These are phyloP conservation scores for Fusarium burgessii DNA, from an alignment of 2,329 filamentous ascomycete genomes.

Conservation along the genomic window DNA sequence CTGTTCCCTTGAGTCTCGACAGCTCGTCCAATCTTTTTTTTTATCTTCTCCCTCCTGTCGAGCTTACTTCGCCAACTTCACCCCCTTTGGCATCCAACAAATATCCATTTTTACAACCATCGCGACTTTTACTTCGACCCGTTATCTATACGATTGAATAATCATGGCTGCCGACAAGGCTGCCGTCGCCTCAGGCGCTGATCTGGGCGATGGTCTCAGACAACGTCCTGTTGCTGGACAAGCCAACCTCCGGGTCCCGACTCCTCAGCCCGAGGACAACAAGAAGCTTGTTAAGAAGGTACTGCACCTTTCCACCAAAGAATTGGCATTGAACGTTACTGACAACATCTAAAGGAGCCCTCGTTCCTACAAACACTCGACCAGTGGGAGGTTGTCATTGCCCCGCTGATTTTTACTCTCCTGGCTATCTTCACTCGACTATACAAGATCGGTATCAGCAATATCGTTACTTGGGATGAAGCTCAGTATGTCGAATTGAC, in stretches of 20 bases:
- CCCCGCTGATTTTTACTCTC: slow-evolving; percentile 70
- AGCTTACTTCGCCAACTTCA: slow-evolving; percentile 32
- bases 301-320: not conserved
- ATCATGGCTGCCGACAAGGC: slow-evolving; percentile 67
- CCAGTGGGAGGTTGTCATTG: slow-evolving; percentile 72
- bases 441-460: slow-evolving; percentile 76
- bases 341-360: slow-evolving; percentile 57
- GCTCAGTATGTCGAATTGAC: slow-evolving; percentile 65
- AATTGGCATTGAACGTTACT: slow-evolving; percentile 25
- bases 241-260: slow-evolving; percentile 51
- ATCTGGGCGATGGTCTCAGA: slow-evolving; percentile 67
- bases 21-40: slow-evolving; percentile 54
- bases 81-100: slow-evolving; percentile 36
- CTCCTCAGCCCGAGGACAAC: slow-evolving; percentile 66
- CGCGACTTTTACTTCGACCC: slow-evolving; percentile 5
- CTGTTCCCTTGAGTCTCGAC: slow-evolving; percentile 48
- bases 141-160: slow-evolving; percentile 36
- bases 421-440: slow-evolving; percentile 75
- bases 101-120: slow-evolving; percentile 23
- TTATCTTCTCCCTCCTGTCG: slow-evolving; percentile 27
- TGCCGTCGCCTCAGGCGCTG: slow-evolving; percentile 70
- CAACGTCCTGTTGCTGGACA: slow-evolving; percentile 62
- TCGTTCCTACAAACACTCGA: slow-evolving; percentile 72
- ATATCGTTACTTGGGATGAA: slow-evolving; percentile 76
- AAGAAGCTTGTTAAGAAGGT: slow-evolving; percentile 71